Conservation (phyloP, 331 rosid species). For the Quercus phellos region DNA sequence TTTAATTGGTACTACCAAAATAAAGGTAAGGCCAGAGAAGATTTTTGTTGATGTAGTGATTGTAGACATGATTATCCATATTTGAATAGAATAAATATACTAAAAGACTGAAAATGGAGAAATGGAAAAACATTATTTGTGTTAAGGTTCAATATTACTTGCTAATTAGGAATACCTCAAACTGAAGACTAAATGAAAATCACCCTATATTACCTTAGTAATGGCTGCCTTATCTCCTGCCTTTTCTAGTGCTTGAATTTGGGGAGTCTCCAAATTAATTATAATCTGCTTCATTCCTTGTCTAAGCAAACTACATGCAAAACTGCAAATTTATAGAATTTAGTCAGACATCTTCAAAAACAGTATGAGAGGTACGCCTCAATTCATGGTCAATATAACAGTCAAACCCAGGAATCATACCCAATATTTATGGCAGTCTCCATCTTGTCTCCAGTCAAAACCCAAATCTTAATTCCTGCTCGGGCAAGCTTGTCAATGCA, state of each 20-base stretch:
- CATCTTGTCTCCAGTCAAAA: slow-evolving; percentile 97
- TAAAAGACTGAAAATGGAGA: background rate
- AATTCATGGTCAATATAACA: slow-evolving; percentile 1
- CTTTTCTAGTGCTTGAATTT: slow-evolving; percentile 78
- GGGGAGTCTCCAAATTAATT: slow-evolving; percentile 64
- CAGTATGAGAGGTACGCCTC: background rate
- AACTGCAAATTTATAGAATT: slow-evolving; percentile 51
- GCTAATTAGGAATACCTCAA: slow-evolving; percentile 1
- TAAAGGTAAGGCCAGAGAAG: background rate
- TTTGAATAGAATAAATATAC: background rate
- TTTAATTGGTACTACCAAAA: background rate
- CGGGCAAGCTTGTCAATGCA: slow-evolving; percentile 95
- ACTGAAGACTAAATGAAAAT: slow-evolving; percentile 1
- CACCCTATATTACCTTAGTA: slow-evolving; percentile 39
- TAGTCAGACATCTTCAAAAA: slow-evolving; percentile 33
- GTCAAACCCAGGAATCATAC: slow-evolving; percentile 35
- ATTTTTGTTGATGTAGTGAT: background rate
- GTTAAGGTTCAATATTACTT: background rate
- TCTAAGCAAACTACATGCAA: slow-evolving; percentile 92
- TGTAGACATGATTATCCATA: background rate
- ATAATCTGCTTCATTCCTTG: slow-evolving; percentile 93
- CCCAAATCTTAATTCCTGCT: slow-evolving; percentile 99
- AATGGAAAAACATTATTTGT: background rate
- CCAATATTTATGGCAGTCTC: slow-evolving; percentile 98
- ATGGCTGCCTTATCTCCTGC: slow-evolving; percentile 61